Evolutionary conservation across 2,329 filamentous ascomycete genomes (phyloP), one percentile per base, ranked within the genome.

Genomic region (Colletotrichum sidae): DNA sequence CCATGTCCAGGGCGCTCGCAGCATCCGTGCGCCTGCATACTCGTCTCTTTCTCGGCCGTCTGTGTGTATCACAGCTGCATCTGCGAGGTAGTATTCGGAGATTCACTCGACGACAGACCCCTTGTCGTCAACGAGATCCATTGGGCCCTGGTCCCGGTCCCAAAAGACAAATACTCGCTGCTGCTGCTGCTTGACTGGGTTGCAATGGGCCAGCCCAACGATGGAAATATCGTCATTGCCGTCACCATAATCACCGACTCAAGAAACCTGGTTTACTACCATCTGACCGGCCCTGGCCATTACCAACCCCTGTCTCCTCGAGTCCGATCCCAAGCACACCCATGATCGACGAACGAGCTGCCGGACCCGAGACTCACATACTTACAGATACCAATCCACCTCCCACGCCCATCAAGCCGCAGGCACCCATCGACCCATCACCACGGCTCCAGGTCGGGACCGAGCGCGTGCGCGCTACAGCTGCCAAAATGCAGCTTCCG

Each of bases 41-140:
- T 9, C 25, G n/a, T 17, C 13, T 46, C 8, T 46, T 5, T 44
- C 39, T 57, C 46, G 39, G 47, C 61, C 25, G 51, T 61, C 44
- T 60, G 51, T 61, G 33, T 60, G 50, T 65, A 53, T 65, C 44
- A 42, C 55, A 44, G 38, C 61, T 65, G 45, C 46, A 55, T 33
- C 25, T 42, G 46, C 55, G 25, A 25, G 25, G 55, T 51, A 51
- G 37, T 33, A 51, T 58, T 51, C 55, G 46, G 46, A 58, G 46
- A 58, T 58, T 51, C 46, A 44, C 17, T 37, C 41, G 15, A 50
- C 12, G 25, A 25, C 25, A 25, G 25, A 5, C 4, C 25, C 44
- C 55, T 37, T 15, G 8, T 57, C 44, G 25, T 25, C 25, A 25
- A 25, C 25, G 25, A 25, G 25, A 25, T 25, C 12, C 38, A 11